A percentile compares a stretch with the other conserved stretches of the same genome.
Conservation (phyloP, 257 asterid species). For the Henckelia pumila region DNA sequence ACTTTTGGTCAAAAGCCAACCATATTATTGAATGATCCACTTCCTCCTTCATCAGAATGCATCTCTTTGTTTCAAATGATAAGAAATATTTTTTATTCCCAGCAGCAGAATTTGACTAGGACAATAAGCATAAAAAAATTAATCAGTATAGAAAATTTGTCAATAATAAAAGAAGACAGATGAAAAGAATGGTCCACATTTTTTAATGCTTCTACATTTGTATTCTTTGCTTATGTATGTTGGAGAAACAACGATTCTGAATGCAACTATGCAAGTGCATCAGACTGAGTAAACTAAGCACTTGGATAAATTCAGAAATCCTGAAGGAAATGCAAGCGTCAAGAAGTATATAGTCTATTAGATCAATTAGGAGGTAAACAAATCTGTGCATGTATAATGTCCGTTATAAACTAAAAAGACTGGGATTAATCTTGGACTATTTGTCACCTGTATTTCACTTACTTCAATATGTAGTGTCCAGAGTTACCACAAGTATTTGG, state of each 20-base stretch:
- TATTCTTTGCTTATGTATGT: conserved; percentile 1
- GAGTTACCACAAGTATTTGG: conserved; percentile 12
- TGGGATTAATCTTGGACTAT: neutral
- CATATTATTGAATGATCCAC: conserved; percentile 31
- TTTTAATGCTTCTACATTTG: conserved; percentile 20
- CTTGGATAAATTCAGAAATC: too few relatives aligned
- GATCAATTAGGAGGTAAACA: neutral
- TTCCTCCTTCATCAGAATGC: conserved; percentile 37
- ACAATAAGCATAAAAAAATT: conserved; percentile 12
- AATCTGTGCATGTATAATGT: neutral
- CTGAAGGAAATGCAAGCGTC: neutral
- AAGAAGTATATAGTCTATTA: neutral
- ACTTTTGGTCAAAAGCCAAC: neutral
- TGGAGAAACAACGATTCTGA: too few relatives aligned
- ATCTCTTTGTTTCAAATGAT: conserved; percentile 29
- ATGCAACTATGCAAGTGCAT: too few relatives aligned
- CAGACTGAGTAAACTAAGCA: neutral
- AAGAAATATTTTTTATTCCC: conserved; percentile 14
- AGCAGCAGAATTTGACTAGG: conserved; percentile 11
- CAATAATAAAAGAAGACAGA: conserved; percentile 1
- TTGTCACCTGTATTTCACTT: conserved; percentile 15
- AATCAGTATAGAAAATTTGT: conserved; percentile 9
- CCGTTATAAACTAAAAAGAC: neutral
- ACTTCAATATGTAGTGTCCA: conserved; percentile 8
- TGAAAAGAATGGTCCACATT: neutral